These are phyloP conservation scores for Petunia hybrid DNA, from an alignment of 305 asterid genomes.

Conservation along the genomic window DNA sequence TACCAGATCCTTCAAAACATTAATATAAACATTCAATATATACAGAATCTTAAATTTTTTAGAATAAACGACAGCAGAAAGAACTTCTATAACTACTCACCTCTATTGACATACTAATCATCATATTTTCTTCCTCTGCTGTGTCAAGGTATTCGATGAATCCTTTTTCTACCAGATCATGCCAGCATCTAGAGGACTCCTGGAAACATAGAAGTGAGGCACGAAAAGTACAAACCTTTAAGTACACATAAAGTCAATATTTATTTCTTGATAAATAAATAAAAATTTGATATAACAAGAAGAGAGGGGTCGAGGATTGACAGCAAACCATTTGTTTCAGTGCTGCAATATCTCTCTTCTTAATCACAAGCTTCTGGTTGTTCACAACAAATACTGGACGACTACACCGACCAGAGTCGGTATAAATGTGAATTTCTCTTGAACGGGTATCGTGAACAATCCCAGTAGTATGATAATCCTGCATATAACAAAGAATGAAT, in stretches of 20 bases:
- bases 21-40: slow-evolving; percentile 38
- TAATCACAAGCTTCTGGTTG: slow-evolving; percentile 79
- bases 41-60: not conserved
- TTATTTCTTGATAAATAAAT: not conserved
- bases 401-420: slow-evolving; percentile 97
- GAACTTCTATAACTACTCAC: slow-evolving; percentile 50
- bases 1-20: slow-evolving; percentile 65
- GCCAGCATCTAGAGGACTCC: slow-evolving; percentile 93
- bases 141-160: slow-evolving; percentile 83
- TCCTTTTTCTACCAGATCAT: slow-evolving; percentile 74
- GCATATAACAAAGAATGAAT: slow-evolving; percentile 26
- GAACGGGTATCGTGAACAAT: slow-evolving; percentile 81
- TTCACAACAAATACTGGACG: slow-evolving; percentile 88
- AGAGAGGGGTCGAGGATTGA: not conserved
- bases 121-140: slow-evolving; percentile 93
- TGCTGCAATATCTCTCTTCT: slow-evolving; percentile 73
- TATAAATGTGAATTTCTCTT: slow-evolving; percentile 80
- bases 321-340: slow-evolving; percentile 75
- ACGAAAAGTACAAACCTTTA: no score
- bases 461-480: slow-evolving; percentile 89
- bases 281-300: not conserved
- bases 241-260: no score
- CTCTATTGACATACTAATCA: slow-evolving; percentile 91
- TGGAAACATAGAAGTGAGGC: slow-evolving; percentile 39
- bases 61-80: slow-evolving; percentile 1